Evolutionary conservation across 371 early-diverging fungal genomes (phyloP), one percentile per base, ranked within the genome.

Genomic region (Rhizopus delemar): DNA sequence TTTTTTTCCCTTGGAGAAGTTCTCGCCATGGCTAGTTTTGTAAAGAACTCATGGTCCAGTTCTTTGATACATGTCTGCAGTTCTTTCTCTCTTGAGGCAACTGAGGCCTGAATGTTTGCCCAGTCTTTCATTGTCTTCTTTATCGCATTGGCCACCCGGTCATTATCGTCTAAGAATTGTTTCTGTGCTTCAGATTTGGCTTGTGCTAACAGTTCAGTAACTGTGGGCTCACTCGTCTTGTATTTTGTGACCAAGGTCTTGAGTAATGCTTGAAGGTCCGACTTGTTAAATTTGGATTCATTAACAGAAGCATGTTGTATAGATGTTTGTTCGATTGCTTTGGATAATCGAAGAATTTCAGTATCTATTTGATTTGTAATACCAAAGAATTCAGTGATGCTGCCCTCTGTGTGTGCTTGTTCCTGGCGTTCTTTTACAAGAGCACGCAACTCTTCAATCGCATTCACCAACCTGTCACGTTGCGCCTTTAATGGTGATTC

Each of bases 191-290:
- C 77, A 4, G 57, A 56, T 46, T 71, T 71, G 9, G 73, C 78
- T 13, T 63, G 62, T 3, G 57, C 56, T 6, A 74, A 38, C 0
- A 74, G 53, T 4, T 64, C 61, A 7, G 51, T 41, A 9, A 77
- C 62, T 11, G 41, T 52, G 4, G 73, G 63, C n/a, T 72, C 78
- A 13, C 51, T 65, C 4, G 59, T 51, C 29, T 69, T 77, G 51
- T 73, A 74, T 3, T 62, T 53, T 2, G 56, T 48, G 5, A 68
- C 68, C 36, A 84, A 63, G 5, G 71, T 73, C 15, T 78, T 76
- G 8, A 73, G 69, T 43, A 82, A 45, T 0, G 62, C 48, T 34
- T 84, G 80, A 6, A 86, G 66, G 45, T 83, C 83, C 51, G 78
- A 59, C 22, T 78, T 80, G 31, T 63, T 73, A 43, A 80, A 68